Evolutionary conservation across 805 yeast genomes (phyloP).

Genomic region (Zygosaccharomyces kombuchaensis): DNA sequence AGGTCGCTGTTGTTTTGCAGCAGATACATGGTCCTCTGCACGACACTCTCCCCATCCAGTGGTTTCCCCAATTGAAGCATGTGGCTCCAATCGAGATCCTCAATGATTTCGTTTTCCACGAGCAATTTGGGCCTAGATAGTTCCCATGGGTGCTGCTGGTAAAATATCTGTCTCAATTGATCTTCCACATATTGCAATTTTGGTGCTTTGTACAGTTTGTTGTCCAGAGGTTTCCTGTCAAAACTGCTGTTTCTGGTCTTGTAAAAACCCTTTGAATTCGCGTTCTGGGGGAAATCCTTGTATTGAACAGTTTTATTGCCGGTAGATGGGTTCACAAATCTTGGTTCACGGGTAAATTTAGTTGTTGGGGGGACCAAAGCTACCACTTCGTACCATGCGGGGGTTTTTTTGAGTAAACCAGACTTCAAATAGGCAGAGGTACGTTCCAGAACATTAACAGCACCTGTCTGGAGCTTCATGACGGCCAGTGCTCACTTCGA

Average conservation of each 20-base stretch:
- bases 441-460: slow-evolving; percentile 71
- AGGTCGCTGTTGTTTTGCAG: slow-evolving; percentile 35
- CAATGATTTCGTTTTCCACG: slow-evolving; percentile 69
- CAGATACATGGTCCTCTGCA: slow-evolving; percentile 64
- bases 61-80: slow-evolving; percentile 69
- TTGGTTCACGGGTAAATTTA: slow-evolving; percentile 41
- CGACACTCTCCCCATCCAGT: slow-evolving; percentile 86
- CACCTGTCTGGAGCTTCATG: slow-evolving; percentile 74
- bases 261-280: slow-evolving; percentile 25
- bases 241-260: slow-evolving; percentile 32
- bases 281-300: slow-evolving; percentile 13
- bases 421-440: slow-evolving; percentile 71
- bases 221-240: slow-evolving; percentile 20
- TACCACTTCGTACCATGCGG: slow-evolving; percentile 87
- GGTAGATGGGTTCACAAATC: slow-evolving; percentile 25
- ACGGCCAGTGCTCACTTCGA: neutral
- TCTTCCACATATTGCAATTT: slow-evolving; percentile 51
- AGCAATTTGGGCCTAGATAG: slow-evolving; percentile 81
- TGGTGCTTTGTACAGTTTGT: slow-evolving; percentile 27
- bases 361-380: slow-evolving; percentile 76
- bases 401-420: slow-evolving; percentile 66
- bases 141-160: slow-evolving; percentile 97
- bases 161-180: slow-evolving; percentile 73
- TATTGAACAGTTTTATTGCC: slow-evolving; percentile 17
- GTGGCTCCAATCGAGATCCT: slow-evolving; percentile 69